Evolutionary conservation across 2,329 filamentous ascomycete genomes (phyloP), one percentile per base, ranked within the genome.

Genomic region (Trichophyton verrucosum): DNA sequence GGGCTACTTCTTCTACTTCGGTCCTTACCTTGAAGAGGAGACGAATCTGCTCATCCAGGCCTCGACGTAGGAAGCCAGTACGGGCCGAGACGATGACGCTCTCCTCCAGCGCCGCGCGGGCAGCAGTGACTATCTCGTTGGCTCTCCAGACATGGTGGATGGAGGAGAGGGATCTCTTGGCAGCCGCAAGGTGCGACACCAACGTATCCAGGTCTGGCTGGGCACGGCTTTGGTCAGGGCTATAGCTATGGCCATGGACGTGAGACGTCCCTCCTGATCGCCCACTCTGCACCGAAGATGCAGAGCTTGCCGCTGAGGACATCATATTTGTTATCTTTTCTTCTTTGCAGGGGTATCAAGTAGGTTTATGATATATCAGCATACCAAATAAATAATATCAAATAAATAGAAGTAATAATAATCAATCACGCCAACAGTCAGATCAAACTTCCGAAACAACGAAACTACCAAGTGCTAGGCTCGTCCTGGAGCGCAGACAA

Each of bases 141-240:
- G 91, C 91, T 62, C 89, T 88, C 71, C 89, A 86, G 58, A 96
- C 89, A 63, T 88, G 85, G 47, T 81, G 84, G 72, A 95, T 91
- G 9, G 90, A 90, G 15, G 88, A 88, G 3, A 97, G 81, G 0
- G 91, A 91, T 51, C 89, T 85, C 72, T 96, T 96, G 7, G 92
- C 88, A 33, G 87, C 86, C 46, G 96, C 84, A 40, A 96, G 86
- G 74, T 95, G 86, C 59, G 85, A 82, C 61, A 96, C 88, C 49
- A 97, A 84, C 24, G 84, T 85, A 67, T 95, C 89, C 69, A 95
- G 82, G 24, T 63, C 61, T 11, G 55, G 51, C 27, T 56, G 24
- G 20, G 24, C 24, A 38, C 33, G 33, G 33, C 11, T 38, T 11
- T 38, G 33, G 33, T 38, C 33, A 38, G 8, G 33, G 33, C 33